Conservation (phyloP, 306 rosid species). For the Hylodesmum podocarpum region DNA sequence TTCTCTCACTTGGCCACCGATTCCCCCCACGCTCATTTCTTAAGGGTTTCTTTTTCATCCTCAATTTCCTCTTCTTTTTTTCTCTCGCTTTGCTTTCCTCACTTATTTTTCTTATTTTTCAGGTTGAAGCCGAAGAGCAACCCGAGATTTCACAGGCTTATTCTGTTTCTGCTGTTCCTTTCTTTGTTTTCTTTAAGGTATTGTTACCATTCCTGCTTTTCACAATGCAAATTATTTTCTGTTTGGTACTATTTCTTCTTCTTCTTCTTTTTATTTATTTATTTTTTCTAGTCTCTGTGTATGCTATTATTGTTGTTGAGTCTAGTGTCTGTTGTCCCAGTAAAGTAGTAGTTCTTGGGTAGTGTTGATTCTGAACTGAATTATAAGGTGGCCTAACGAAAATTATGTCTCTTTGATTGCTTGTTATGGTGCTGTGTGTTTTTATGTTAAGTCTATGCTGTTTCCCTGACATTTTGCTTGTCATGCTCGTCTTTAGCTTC, state of each 20-base stretch:
- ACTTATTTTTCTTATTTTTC: background rate
- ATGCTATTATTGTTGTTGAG: background rate
- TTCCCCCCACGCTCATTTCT: constrained; percentile 73
- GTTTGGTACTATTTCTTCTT: background rate
- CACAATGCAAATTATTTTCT: background rate
- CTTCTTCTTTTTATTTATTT: no score
- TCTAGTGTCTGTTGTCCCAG: background rate
- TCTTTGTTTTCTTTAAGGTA: constrained; percentile 78
- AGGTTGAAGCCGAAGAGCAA: constrained; percentile 97
- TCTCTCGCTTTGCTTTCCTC: background rate
- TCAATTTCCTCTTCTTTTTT: background rate
- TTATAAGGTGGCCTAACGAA: background rate
- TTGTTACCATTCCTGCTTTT: background rate
- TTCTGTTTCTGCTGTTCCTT: constrained; percentile 90
- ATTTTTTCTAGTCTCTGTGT: background rate
- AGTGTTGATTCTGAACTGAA: background rate
- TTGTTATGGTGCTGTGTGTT: background rate
- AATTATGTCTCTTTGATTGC: background rate
- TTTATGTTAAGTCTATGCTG: background rate
- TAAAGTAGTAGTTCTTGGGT: background rate
- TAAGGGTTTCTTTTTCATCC: constrained; percentile 51
- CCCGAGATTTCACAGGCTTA: constrained; percentile 88
- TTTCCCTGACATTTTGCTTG: background rate
- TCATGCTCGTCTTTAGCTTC: background rate
- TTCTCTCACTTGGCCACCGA: constrained; percentile 77